A percentile compares a stretch with the other conserved stretches of the same genome.
Evolutionary conservation across 208 protist genomes (phyloP).

Genomic region (Leishmania mexicana): DNA sequence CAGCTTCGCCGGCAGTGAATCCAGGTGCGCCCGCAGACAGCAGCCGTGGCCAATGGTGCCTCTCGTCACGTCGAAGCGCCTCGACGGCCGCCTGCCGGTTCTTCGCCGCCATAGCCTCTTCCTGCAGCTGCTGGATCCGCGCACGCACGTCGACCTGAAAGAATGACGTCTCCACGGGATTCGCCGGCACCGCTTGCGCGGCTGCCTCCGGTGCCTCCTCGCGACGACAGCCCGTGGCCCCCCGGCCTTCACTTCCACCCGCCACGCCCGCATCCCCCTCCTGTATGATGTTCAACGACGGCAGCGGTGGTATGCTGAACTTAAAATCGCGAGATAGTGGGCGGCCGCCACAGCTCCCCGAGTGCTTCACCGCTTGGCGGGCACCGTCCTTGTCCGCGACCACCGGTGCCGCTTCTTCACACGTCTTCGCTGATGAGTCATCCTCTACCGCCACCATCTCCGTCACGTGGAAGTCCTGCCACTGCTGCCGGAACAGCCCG

Average conservation of each 20-base stretch:
- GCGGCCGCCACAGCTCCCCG: conserved; percentile 30
- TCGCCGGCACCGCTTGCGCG: background rate
- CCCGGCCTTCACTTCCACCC: background rate
- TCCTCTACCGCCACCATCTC: conserved; percentile 44
- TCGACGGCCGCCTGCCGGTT: background rate
- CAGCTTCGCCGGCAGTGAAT: background rate
- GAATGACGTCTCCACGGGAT: conserved; percentile 30
- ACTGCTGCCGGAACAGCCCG: conserved; percentile 75
- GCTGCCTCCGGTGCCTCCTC: background rate
- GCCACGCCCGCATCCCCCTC: background rate
- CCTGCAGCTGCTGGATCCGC: conserved; percentile 22
- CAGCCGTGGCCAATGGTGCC: background rate
- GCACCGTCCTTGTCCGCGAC: background rate
- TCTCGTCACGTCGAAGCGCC: conserved; percentile 2
- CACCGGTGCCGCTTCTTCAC: background rate
- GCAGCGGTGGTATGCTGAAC: conserved; percentile 61
- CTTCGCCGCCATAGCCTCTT: background rate
- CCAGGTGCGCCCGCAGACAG: background rate
- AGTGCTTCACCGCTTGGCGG: conserved; percentile 49
- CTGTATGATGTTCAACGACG: conserved; percentile 16
- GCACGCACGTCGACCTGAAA: conserved; percentile 64
- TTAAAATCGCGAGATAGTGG: conserved; percentile 44
- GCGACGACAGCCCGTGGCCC: background rate
- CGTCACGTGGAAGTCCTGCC: conserved; percentile 81
- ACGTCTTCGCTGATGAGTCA: background rate